Evolutionary conservation across 2,329 filamentous ascomycete genomes (phyloP), one percentile per base, ranked within the genome.

Genomic region (Diaporthe vexans): DNA sequence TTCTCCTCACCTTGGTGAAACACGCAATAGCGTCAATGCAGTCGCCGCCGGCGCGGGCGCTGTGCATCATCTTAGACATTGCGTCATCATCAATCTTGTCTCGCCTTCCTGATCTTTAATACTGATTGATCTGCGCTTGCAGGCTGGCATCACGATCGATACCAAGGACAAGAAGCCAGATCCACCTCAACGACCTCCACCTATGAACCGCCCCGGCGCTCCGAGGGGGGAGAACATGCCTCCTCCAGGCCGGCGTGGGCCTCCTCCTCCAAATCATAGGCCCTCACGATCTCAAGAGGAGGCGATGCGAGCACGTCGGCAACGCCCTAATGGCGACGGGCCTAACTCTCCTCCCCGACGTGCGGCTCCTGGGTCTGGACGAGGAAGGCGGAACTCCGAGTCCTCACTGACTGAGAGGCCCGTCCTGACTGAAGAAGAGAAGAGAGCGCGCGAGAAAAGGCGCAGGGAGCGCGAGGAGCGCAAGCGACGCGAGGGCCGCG

Each of bases 321-420:
- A 80, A 76, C 81, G 75, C 24, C 29, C 72, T 51, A 79, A 82
- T 80, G 79, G 83, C 81, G 79, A 82, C 78, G 79, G 84, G 78
- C 74, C 82, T 78, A 77, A 56, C 43, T 76, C 59, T 81, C 83
- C 80, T 81, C 77, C 78, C 81, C 79, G 79, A 80, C 78, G 78
- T 76, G 78, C 37, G 69, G 78, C 17, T 61, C 78, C 10, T 85
- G 86, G 59, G 84, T 88, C 73, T 89, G 92, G 26, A 88, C 89
- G 24, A 54, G 63, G 63, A 37, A 90, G 94, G 78, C 91, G 94
- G 78, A 95, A 95, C 82, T 96, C 94, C 3, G 94, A 96, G 74
- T 94, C 94, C 0, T 96, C 94, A 0, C 85, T 94, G 37, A 84
- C 86, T 70, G 84, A 91, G 78, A 91, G 88, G 80, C 87, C 89